phyloP scores from a whole-genome alignment of 2,329 filamentous ascomycete species.

The Talaromyces sp. region DNA sequence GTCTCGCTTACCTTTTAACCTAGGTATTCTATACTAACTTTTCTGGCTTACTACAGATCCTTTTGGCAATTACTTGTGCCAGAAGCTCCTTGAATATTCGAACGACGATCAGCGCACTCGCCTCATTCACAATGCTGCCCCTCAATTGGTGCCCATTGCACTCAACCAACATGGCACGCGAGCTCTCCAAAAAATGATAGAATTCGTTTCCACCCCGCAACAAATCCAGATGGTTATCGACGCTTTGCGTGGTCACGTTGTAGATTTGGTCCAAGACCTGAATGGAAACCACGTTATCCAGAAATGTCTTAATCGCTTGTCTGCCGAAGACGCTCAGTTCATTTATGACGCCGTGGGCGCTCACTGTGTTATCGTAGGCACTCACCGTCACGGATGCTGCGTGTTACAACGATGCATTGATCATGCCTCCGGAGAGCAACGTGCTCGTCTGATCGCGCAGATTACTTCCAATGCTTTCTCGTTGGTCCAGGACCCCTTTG shows the following conservation, averaged over 20 bases:
- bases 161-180: slow-evolving; percentile 96
- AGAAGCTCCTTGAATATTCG: slow-evolving; percentile 94
- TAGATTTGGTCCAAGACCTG: slow-evolving; percentile 91
- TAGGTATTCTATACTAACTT: slow-evolving; percentile 20
- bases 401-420: slow-evolving; percentile 98
- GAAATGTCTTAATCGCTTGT: slow-evolving; percentile 95
- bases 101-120: slow-evolving; percentile 91
- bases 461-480: slow-evolving; percentile 86
- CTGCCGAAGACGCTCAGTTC: slow-evolving; percentile 79
- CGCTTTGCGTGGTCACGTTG: slow-evolving; percentile 75
- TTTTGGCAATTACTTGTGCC: slow-evolving; percentile 98
- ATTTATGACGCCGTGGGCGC: slow-evolving; percentile 92
- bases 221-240: slow-evolving; percentile 85
- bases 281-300: slow-evolving; percentile 99
- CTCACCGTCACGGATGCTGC: slow-evolving; percentile 95
- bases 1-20: background rate
- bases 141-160: slow-evolving; percentile 85
- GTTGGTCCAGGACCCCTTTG: slow-evolving; percentile 93
- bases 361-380: slow-evolving; percentile 85
- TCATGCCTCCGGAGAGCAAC: slow-evolving; percentile 86
- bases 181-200: slow-evolving; percentile 98
- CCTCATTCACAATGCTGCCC: slow-evolving; percentile 82
- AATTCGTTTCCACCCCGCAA: slow-evolving; percentile 79
- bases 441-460: slow-evolving; percentile 74
- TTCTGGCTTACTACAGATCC: slow-evolving; percentile 55